These are phyloP conservation scores for Yarrowia deformans DNA, from an alignment of 805 yeast genomes.

Conservation along the genomic window DNA sequence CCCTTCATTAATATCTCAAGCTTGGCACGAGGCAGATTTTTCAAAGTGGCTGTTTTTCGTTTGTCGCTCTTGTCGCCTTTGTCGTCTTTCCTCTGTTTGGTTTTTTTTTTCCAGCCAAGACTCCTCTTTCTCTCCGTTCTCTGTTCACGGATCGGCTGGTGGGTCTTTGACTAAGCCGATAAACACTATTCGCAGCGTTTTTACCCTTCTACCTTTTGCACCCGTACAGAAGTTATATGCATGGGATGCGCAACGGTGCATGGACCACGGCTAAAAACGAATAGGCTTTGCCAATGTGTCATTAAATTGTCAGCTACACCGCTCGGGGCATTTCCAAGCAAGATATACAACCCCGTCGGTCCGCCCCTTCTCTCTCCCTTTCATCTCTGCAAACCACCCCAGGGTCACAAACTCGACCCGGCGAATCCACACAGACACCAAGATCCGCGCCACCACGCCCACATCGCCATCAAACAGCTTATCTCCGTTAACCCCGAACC, in stretches of 20 bases:
- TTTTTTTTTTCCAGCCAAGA: background rate
- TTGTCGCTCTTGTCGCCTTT: too few relatives aligned
- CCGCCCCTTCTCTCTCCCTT: background rate
- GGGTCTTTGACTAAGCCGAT: slow-evolving; percentile 24
- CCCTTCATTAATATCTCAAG: background rate
- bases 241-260: slow-evolving; percentile 10
- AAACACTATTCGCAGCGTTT: background rate
- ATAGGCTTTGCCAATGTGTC: slow-evolving; percentile 9
- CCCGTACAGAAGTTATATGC: background rate
- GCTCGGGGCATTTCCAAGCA: slow-evolving; percentile 24
- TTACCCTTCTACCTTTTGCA: background rate
- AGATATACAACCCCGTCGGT: background rate
- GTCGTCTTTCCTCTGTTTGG: background rate
- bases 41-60: too few relatives aligned
- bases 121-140: too few relatives aligned
- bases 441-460: background rate
- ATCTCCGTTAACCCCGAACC: slow-evolving; percentile 34
- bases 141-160: slow-evolving; percentile 7
- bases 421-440: background rate
- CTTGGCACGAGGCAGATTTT: background rate
- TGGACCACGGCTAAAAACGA: slow-evolving; percentile 20
- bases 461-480: background rate
- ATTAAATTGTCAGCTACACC: slow-evolving; percentile 22
- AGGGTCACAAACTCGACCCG: background rate
- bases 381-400: background rate